Percentiles rank a stretch among this genome's conserved stretches.
Conservation (phyloP, 2,329 filamentous ascomycete genomes). For the Lasiodiplodia theobromae region DNA sequence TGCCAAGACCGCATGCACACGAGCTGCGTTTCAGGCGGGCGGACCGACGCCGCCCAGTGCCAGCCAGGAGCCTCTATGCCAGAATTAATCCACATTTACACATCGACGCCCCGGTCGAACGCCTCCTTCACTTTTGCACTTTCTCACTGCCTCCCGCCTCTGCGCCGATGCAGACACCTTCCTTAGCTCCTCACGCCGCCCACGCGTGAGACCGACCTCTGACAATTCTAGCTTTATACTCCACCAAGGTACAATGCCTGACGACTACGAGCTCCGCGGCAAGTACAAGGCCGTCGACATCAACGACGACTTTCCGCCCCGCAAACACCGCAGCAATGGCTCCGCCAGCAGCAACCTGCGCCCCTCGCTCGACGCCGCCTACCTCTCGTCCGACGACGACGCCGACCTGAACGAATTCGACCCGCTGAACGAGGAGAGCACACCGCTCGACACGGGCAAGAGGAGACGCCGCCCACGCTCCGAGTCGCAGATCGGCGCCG, state of each 20-base stretch:
- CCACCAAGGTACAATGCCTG: constrained; percentile 13
- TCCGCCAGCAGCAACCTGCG: constrained; percentile 43
- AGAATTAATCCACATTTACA: constrained; percentile 20
- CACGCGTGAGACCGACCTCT: constrained; percentile 2
- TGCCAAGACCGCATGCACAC: background rate
- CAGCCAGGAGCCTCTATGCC: constrained; percentile 4
- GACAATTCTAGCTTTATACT: background rate
- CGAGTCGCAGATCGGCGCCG: constrained; percentile 38
- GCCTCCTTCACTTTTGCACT: background rate
- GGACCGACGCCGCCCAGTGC: background rate
- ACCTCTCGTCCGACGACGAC: constrained; percentile 45
- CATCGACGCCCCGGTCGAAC: background rate
- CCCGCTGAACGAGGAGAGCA: constrained; percentile 52
- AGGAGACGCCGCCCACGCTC: constrained; percentile 41
- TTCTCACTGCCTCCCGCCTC: background rate
- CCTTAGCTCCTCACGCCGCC: constrained; percentile 11
- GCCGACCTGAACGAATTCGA: constrained; percentile 55
- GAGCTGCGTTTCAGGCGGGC: too few relatives aligned
- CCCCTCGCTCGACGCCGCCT: constrained; percentile 38
- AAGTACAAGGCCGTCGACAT: constrained; percentile 48
- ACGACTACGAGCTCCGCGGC: constrained; percentile 44
- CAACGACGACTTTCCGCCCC: background rate
- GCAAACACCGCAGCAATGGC: constrained; percentile 31
- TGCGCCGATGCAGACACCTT: constrained; percentile 7
- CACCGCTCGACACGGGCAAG: constrained; percentile 46